Percentiles rank a stretch among this genome's conserved stretches.
Evolutionary conservation across 208 protist genomes (phyloP).

Genomic region (Naegleria lovaniensis): DNA sequence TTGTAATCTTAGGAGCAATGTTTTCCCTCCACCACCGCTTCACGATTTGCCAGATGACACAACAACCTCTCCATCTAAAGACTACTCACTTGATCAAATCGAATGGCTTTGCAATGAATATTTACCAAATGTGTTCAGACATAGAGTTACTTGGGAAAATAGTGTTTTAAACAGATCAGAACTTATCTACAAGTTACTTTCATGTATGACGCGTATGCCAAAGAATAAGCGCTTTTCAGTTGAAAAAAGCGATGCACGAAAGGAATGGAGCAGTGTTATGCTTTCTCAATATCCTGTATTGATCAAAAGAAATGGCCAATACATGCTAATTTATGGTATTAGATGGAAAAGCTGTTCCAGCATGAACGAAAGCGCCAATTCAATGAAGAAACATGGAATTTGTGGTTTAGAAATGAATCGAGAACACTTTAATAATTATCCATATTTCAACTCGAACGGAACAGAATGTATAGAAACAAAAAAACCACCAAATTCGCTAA

Average conservation of each 20-base stretch:
- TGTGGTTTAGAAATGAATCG: background rate
- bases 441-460: background rate
- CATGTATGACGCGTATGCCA: background rate
- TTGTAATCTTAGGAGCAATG: background rate
- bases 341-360: background rate
- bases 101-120: background rate
- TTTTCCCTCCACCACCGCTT: background rate
- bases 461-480: background rate
- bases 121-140: background rate
- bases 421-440: background rate
- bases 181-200: background rate
- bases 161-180: background rate
- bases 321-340: background rate
- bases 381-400: background rate
- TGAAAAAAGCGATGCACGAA: background rate
- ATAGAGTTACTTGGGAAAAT: background rate
- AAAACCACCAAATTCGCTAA: background rate
- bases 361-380: background rate
- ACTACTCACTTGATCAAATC: background rate
- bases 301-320: background rate
- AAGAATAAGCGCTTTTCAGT: background rate
- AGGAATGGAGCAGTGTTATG: background rate
- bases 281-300: background rate
- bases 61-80: background rate
- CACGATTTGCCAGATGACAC: background rate